Percentiles rank a stretch among this genome's conserved stretches.
These are phyloP conservation scores for Rhododendron ovatum DNA, from an alignment of 148 eudicot species.

Conservation along the genomic window DNA sequence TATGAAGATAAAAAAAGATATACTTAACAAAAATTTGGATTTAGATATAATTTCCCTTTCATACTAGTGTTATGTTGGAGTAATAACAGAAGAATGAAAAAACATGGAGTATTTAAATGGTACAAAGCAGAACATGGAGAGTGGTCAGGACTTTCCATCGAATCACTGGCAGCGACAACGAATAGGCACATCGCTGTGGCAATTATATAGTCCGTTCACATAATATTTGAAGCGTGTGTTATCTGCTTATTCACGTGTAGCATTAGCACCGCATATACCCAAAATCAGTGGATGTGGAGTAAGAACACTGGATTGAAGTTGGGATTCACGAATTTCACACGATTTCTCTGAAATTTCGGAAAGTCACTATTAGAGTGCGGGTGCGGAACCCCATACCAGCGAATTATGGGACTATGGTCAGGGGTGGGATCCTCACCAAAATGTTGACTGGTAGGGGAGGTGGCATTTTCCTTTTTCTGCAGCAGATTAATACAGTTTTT, in stretches of 20 bases:
- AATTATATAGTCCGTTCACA: neutral
- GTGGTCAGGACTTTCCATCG: neutral
- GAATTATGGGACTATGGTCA: neutral
- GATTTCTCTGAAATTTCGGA: neutral
- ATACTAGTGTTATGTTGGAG: neutral
- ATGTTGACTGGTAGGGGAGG: neutral
- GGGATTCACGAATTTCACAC: neutral
- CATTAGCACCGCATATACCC: neutral
- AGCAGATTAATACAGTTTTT: neutral
- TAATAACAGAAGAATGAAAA: neutral
- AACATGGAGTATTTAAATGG: no score
- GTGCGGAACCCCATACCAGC: neutral
- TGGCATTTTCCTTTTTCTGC: slow-evolving; percentile 2
- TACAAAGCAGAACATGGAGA: neutral
- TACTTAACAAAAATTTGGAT: no score
- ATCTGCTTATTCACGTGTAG: neutral
- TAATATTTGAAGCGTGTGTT: neutral
- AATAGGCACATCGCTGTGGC: neutral
- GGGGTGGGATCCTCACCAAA: neutral
- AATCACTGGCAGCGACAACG: neutral
- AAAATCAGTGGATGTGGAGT: neutral
- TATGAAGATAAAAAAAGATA: neutral
- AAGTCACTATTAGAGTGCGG: neutral
- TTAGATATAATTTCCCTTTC: neutral
- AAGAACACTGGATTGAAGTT: neutral